Conservation (phyloP, 2,329 filamentous ascomycete genomes). For the Alternaria gansuensis region DNA sequence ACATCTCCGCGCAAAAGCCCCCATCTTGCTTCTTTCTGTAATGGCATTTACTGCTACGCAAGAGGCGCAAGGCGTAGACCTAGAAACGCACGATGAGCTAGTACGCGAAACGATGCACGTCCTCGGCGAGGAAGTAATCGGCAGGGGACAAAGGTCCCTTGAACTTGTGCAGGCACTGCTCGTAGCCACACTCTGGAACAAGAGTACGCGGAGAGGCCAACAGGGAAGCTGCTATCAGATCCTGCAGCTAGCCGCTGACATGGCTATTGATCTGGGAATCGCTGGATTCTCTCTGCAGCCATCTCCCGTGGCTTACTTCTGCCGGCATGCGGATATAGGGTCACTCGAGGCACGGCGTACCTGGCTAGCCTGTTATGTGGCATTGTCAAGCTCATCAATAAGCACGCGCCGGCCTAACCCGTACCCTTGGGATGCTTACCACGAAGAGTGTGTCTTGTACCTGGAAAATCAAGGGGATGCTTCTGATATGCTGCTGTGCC, state of each 20-base stretch:
- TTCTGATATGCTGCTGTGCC: conserved; percentile 36
- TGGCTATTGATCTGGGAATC: conserved; percentile 43
- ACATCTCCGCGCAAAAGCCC: conserved; percentile 33
- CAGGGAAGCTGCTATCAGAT: conserved; percentile 40
- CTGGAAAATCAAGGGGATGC: conserved; percentile 31
- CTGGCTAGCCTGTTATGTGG: conserved; percentile 43
- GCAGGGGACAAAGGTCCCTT: conserved; percentile 36
- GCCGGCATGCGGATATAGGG: conserved; percentile 29
- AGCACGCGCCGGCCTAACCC: conserved; percentile 34
- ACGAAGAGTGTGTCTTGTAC: conserved; percentile 32
- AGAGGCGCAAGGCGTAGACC: conserved; percentile 29
- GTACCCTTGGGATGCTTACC: conserved; percentile 36
- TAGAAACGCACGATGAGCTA: conserved; percentile 40
- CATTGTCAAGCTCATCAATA: conserved; percentile 31
- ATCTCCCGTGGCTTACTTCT: conserved; percentile 37
- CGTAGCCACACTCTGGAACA: conserved; percentile 37
- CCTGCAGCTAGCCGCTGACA: conserved; percentile 40
- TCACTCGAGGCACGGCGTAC: conserved; percentile 41
- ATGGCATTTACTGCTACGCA: conserved; percentile 34
- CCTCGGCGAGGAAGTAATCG: conserved; percentile 36
- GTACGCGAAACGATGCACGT: conserved; percentile 35
- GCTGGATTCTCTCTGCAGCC: conserved; percentile 36
- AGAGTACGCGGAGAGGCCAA: conserved; percentile 27
- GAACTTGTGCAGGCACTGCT: conserved; percentile 44
- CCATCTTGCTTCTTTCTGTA: conserved; percentile 35